A percentile compares a stretch with the other conserved stretches of the same genome.
Conservation (phyloP, 805 yeast genomes). For the Starmera amethionina region DNA sequence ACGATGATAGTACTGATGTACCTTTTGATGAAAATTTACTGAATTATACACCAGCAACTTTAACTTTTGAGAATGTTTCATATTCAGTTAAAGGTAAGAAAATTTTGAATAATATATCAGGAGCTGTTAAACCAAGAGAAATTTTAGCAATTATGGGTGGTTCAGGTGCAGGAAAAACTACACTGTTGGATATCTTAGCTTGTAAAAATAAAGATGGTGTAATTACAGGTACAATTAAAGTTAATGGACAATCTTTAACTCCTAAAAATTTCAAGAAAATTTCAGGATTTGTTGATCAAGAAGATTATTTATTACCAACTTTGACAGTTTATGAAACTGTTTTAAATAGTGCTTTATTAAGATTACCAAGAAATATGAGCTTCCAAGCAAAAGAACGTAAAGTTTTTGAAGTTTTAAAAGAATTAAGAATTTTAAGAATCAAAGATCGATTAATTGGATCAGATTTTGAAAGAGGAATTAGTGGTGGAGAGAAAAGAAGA, state of each 20-base stretch:
- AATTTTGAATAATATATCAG: slow-evolving; percentile 58
- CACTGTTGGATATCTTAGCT: slow-evolving; percentile 84
- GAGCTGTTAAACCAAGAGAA: slow-evolving; percentile 77
- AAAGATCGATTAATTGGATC: slow-evolving; percentile 84
- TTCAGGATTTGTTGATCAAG: slow-evolving; percentile 94
- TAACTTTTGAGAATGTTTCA: slow-evolving; percentile 65
- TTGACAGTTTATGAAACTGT: slow-evolving; percentile 95
- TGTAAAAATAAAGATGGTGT: slow-evolving; percentile 75
- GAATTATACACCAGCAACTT: slow-evolving; percentile 52
- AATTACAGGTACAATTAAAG: slow-evolving; percentile 54
- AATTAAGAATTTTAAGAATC: slow-evolving; percentile 73
- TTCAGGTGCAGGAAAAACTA: slow-evolving; percentile 97
- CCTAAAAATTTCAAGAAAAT: slow-evolving; percentile 45
- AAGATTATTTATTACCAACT: slow-evolving; percentile 83
- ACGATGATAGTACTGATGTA: slow-evolving; percentile 24
- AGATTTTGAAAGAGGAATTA: slow-evolving; percentile 82
- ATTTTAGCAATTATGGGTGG: slow-evolving; percentile 97
- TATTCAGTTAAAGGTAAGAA: slow-evolving; percentile 45
- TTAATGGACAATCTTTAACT: slow-evolving; percentile 55
- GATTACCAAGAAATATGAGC: slow-evolving; percentile 80
- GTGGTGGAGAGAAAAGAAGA: slow-evolving; percentile 88
- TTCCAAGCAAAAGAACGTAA: slow-evolving; percentile 60
- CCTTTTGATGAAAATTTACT: slow-evolving; percentile 28
- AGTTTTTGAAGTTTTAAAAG: slow-evolving; percentile 77
- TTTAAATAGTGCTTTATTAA: slow-evolving; percentile 76